Evolutionary conservation across 306 rosid species (phyloP).

Genomic region (Pyrus bretschneideri): DNA sequence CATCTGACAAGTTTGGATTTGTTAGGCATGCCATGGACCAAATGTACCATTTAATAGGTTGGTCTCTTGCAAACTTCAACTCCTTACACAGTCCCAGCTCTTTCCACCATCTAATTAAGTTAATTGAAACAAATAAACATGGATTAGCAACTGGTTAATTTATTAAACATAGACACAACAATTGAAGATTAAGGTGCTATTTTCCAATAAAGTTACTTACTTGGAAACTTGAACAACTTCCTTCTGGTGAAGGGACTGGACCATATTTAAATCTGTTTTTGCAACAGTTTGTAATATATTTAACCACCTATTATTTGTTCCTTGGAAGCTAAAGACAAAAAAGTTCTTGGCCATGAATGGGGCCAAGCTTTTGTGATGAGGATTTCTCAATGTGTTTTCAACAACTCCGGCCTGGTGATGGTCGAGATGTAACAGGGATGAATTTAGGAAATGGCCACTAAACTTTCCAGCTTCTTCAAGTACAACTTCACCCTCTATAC

Average conservation of each 20-base stretch:
- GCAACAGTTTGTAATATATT: conserved; percentile 36
- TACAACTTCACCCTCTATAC: conserved; percentile 16
- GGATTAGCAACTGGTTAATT: background rate
- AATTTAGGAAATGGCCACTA: conserved; percentile 3
- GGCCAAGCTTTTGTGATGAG: conserved; percentile 52
- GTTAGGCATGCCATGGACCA: conserved; percentile 48
- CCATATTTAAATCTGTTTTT: conserved; percentile 29
- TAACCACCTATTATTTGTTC: conserved; percentile 31
- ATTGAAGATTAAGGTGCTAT: no score
- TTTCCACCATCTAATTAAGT: conserved; percentile 55
- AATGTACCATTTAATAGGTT: conserved; percentile 68
- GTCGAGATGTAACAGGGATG: background rate
- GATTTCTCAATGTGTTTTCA: conserved; percentile 32
- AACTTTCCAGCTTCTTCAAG: conserved; percentile 28
- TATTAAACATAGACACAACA: no score
- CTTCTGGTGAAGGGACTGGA: conserved; percentile 23
- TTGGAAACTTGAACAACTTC: conserved; percentile 38
- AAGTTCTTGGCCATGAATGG: conserved; percentile 34
- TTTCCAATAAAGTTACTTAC: conserved; percentile 18
- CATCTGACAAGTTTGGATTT: conserved; percentile 41
- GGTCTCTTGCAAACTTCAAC: conserved; percentile 45
- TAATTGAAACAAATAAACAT: background rate
- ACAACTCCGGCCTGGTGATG: conserved; percentile 10
- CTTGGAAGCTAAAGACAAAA: conserved; percentile 1
- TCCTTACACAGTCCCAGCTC: conserved; percentile 45